phyloP scores from a whole-genome alignment of 441 rosid species.

The Cnidoscolus chayamansa region DNA sequence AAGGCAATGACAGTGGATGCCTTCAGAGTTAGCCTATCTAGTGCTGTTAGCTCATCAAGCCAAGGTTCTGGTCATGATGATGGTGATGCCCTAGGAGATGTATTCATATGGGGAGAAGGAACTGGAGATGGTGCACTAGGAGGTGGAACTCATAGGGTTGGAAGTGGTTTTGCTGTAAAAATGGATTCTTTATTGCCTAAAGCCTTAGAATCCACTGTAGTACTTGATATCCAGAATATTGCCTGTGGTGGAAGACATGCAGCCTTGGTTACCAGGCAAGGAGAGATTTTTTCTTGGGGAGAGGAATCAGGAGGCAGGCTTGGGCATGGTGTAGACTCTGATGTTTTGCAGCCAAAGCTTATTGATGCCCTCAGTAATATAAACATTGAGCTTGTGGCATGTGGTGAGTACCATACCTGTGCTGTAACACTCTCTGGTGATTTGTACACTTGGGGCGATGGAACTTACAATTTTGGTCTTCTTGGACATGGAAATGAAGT shows the following conservation, averaged over 20 bases:
- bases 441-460: conserved; percentile 95
- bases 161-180: conserved; percentile 50
- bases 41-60: conserved; percentile 97
- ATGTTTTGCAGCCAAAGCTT: conserved; percentile 81
- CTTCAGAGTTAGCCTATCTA: conserved; percentile 91
- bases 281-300: conserved; percentile 92
- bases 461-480: conserved; percentile 75
- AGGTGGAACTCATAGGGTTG: conserved; percentile 75
- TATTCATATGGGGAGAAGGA: conserved; percentile 94
- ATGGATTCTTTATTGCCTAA: conserved; percentile 83
- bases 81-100: conserved; percentile 95
- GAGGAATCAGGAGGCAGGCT: conserved; percentile 96
- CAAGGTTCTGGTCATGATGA: conserved; percentile 99
- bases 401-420: conserved; percentile 91
- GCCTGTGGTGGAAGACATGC: conserved; percentile 93
- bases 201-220: conserved; percentile 89
- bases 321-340: conserved; percentile 95
- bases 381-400: conserved; percentile 87
- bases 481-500: conserved; percentile 95
- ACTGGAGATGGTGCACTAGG: conserved; percentile 84
- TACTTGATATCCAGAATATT: conserved; percentile 87
- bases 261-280: conserved; percentile 89
- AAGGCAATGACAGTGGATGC: conserved; percentile 62
- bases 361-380: conserved; percentile 71
- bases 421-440: conserved; percentile 98